Evolutionary conservation across 2,329 filamentous ascomycete genomes (phyloP), one percentile per base, ranked within the genome.

Genomic region (Zasmidium angulare): DNA sequence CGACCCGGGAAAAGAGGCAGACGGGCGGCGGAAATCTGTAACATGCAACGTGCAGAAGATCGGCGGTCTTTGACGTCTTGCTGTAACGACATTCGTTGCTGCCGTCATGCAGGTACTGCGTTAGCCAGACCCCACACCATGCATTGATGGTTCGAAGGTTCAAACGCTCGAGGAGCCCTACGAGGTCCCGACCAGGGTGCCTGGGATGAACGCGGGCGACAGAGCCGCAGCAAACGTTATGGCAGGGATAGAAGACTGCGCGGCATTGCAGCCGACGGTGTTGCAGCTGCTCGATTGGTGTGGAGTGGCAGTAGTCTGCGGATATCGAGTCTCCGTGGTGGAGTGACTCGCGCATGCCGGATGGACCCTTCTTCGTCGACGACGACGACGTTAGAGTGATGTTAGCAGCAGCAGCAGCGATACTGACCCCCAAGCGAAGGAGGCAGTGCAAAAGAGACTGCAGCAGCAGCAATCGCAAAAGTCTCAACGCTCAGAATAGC

Each of bases 101-200:
- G 47, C 24, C 53, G 56, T 50, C 57, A 59, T 68, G 67, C 67
- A 69, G 66, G 67, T 64, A 68, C 67, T 54, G 46, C 52, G 49
- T 63, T 65, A 62, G 61, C 46, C 22, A 56, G 62, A 60, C 62
- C 63, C 68, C 59, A 58, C 46, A 29, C 26, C 7, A 19, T 43
- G n/a, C 36, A 56, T 53, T 53, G 31, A 51, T 31, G 53, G 49
- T 58, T 48, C 31, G 55, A 47, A 55, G 48, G 36, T 43, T 43
- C 36, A 52, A 47, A 55, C 40, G 36, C n/a, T 43, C 36, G 36
- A 43, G n/a, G 36, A 43, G 53, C 52, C 58, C 46, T 50, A 53
- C 43, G 50, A 54, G 29, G 48, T 22, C 46, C 20, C 49, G 21
- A 24, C 53, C 40, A 31, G 53, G 53, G 47, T 3, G 53, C 40